Evolutionary conservation across 169 alveolate genomes (phyloP).

Genomic region (Cytauxzoon felis): DNA sequence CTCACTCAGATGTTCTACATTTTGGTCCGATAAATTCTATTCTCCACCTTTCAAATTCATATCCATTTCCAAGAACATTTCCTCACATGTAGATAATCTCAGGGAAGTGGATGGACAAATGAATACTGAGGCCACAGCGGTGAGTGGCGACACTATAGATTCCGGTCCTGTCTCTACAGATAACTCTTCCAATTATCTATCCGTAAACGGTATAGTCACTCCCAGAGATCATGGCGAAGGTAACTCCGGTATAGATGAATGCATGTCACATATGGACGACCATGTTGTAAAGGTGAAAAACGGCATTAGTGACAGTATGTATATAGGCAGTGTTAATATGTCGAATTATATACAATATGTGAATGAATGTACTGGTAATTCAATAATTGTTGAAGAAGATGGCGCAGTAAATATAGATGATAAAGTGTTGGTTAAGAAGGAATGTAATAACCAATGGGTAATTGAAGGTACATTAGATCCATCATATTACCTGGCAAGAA

Average conservation of each 20-base stretch:
- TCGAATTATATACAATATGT: slow-evolving; percentile 11
- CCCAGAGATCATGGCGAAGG: too few species aligned
- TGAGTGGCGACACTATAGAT: not conserved
- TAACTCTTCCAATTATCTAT: too few species aligned
- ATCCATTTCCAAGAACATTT: not conserved
- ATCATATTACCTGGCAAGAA: slow-evolving; percentile 49
- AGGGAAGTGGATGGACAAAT: not conserved
- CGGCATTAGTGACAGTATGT: slow-evolving; percentile 12
- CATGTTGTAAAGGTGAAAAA: not conserved
- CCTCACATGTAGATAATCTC: not conserved
- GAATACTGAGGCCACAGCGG: not conserved
- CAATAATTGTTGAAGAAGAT: not conserved
- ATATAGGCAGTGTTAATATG: slow-evolving; percentile 28
- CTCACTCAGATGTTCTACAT: slow-evolving; percentile 2
- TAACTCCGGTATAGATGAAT: too few species aligned
- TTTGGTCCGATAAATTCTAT: slow-evolving; percentile 32
- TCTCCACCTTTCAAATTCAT: not conserved
- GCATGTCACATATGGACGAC: too few species aligned
- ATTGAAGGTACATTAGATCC: slow-evolving; percentile 63
- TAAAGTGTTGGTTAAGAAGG: not conserved
- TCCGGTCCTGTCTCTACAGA: not conserved
- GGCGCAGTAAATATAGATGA: slow-evolving; percentile 26
- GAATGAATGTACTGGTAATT: slow-evolving; percentile 38
- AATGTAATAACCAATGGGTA: slow-evolving; percentile 27
- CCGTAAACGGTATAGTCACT: too few species aligned